phyloP scores from a whole-genome alignment of 83 land plant species.

The Picea abies region DNA sequence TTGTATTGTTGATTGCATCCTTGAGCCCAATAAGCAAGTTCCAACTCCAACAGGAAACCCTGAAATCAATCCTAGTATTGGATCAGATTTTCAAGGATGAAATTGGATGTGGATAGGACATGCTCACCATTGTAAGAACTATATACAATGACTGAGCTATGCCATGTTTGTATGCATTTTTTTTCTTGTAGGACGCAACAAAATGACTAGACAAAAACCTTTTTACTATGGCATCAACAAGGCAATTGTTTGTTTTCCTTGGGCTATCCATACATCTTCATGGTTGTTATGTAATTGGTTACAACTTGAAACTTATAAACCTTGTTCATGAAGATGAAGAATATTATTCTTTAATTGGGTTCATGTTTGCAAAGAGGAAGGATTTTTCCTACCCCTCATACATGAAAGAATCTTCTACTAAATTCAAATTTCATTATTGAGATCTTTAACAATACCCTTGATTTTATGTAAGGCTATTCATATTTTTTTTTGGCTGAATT shows the following conservation, averaged over 20 bases:
- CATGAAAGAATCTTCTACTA: not conserved
- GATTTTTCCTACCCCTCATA: not conserved
- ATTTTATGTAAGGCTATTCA: not conserved
- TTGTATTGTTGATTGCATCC: not conserved
- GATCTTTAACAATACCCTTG: not conserved
- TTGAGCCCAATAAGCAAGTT: not conserved
- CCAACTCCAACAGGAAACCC: no score
- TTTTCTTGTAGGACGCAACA: not conserved
- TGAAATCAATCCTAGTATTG: not conserved
- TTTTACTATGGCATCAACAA: not conserved
- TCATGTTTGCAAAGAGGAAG: conserved; percentile 3
- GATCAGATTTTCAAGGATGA: not conserved
- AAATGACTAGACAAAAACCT: no score
- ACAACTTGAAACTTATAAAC: not conserved
- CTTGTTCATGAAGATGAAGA: not conserved
- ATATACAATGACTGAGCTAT: not conserved
- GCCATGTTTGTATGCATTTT: not conserved
- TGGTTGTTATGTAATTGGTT: conserved; percentile 1
- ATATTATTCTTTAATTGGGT: not conserved
- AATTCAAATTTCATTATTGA: not conserved
- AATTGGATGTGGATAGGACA: not conserved
- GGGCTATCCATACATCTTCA: not conserved
- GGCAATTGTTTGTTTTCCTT: not conserved
- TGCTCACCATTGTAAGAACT: not conserved
- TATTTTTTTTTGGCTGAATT: no score